Evolutionary conservation across 257 asterid genomes (phyloP), one percentile per base, ranked within the genome.

Genomic region (Solanum megistacrolobum): DNA sequence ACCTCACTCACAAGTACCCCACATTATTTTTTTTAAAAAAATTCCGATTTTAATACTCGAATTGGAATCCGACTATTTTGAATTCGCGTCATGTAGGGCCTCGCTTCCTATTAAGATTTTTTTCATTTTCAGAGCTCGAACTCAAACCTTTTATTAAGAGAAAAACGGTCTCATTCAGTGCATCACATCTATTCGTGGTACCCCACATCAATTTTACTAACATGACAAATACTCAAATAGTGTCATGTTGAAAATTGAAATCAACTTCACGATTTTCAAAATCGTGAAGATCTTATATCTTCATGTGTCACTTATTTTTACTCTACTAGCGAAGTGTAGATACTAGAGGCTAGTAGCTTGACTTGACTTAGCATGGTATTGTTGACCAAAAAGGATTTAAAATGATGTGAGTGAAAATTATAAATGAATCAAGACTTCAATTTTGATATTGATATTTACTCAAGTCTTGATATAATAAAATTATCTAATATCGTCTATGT

Each of bases 371-470:
- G 88, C 55, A 83, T 90, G 88, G 90, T 79, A 84, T 88, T 88
- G 91, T 91, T 92, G 95, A 93, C 93, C 89, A 35, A 12, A 25
- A 27, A 14, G 12, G 8, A 3, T 27, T 52, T 52, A 52, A 79
- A 7, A 78, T 41, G 2, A 16, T 12, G 3, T 1, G 14, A 78
- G 25, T 25, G 1, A 39, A 41, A 27, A 78, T 78, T 2, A 39
- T 14, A 16, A 78, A 43, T n/a, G 62, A 78, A 52, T 39, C n/a
- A 9, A 62, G 29, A 62, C 25, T 72, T 72, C 78, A 52, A 52
- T 52, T 55, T 55, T 7, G 10, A 55, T 48, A 14, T 4, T 69
- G 52, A 43, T 69, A 69, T 31, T 62, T 62, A 62, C 29, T 9
- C 4, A 62, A 71, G 5, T 31, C 1, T 71, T 14, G 12, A 71